Evolutionary conservation across 345 rosid genomes (phyloP).

Genomic region (Eucalyptus regnans): DNA sequence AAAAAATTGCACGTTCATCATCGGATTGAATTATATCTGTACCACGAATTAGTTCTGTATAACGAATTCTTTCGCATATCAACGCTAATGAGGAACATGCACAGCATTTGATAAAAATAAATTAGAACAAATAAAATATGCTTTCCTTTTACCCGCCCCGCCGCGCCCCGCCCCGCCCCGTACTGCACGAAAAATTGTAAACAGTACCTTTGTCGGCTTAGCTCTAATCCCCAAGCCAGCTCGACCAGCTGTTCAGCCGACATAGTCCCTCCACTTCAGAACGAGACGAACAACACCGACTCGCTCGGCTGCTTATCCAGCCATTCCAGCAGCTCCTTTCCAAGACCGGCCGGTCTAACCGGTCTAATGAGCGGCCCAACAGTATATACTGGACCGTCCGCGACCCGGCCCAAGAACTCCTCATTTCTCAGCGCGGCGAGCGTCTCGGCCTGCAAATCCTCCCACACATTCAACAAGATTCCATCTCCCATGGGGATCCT

Average conservation of each 20-base stretch:
- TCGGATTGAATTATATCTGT: not conserved
- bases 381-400: conserved; percentile 19
- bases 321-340: conserved; percentile 17
- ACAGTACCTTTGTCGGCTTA: conserved; percentile 16
- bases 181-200: not conserved
- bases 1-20: not conserved
- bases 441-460: conserved; percentile 26
- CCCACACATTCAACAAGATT: conserved; percentile 52
- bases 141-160: too few relatives aligned
- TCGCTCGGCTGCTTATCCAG: conserved; percentile 24
- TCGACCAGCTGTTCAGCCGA: conserved; percentile 34
- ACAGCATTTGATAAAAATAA: not conserved
- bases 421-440: conserved; percentile 20
- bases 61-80: not conserved
- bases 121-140: not conserved
- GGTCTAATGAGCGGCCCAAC: conserved; percentile 31
- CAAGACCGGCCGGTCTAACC: not conserved
- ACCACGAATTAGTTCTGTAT: not conserved
- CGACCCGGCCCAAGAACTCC: not conserved
- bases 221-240: conserved; percentile 58
- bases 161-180: too few relatives aligned
- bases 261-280: conserved; percentile 65
- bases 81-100: not conserved
- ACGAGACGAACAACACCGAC: conserved; percentile 51
- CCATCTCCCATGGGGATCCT: conserved; percentile 28